A percentile compares a stretch with the other conserved stretches of the same genome.
These are phyloP conservation scores for Ceriops zippeliana DNA, from an alignment of 345 rosid genomes.

Conservation along the genomic window DNA sequence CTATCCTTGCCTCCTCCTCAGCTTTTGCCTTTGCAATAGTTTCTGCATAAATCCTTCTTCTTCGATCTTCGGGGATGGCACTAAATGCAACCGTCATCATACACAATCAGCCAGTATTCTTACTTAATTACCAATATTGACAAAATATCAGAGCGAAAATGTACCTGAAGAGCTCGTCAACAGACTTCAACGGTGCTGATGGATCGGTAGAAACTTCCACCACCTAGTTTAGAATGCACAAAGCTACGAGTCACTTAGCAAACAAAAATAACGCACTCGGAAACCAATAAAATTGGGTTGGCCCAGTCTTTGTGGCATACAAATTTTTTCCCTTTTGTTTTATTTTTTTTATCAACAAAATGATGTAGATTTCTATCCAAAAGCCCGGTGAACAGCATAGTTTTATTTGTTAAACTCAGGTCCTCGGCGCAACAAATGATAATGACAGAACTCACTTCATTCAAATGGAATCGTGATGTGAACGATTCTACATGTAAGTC, in stretches of 20 bases:
- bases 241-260: neutral
- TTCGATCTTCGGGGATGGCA: slow-evolving; percentile 78
- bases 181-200: slow-evolving; percentile 58
- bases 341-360: too few species aligned
- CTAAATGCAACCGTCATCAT: slow-evolving; percentile 26
- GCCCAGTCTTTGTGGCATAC: too few species aligned
- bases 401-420: too few species aligned
- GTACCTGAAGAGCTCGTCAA: slow-evolving; percentile 84
- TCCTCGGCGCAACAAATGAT: too few species aligned
- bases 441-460: too few species aligned
- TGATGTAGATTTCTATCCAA: too few species aligned
- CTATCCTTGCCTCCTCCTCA: slow-evolving; percentile 56
- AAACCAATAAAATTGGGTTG: too few species aligned
- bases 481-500: neutral
- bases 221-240: slow-evolving; percentile 42
- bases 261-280: neutral
- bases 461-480: too few species aligned
- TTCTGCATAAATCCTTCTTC: slow-evolving; percentile 73
- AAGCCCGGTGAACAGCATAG: too few species aligned
- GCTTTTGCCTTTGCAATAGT: slow-evolving; percentile 55
- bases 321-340: too few species aligned
- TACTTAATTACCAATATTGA: neutral
- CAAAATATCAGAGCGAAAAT: neutral
- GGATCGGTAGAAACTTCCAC: slow-evolving; percentile 78
- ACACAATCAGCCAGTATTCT: slow-evolving; percentile 2